phyloP scores from a whole-genome alignment of 2,329 filamentous ascomycete genomes.

The Fusarium sp. region DNA sequence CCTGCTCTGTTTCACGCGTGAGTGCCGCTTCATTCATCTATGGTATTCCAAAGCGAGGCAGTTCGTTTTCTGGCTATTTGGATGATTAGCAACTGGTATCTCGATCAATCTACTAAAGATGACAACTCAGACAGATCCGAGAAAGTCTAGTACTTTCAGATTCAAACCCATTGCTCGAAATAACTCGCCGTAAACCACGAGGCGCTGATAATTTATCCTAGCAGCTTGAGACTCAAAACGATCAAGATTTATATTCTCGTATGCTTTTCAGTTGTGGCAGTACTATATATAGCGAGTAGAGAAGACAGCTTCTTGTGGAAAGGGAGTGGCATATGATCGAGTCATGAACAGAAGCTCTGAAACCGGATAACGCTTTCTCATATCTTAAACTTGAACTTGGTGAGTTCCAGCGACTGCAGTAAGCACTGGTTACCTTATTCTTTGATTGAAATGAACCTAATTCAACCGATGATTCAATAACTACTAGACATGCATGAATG shows the following conservation, averaged over 20 bases:
- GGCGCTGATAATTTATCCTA: too few relatives aligned
- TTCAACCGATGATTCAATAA: too few relatives aligned
- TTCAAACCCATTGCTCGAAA: background rate
- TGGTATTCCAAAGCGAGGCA: background rate
- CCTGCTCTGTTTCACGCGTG: background rate
- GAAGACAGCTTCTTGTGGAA: too few relatives aligned
- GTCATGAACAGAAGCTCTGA: background rate
- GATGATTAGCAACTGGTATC: too few relatives aligned
- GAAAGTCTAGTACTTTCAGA: background rate
- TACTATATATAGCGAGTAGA: background rate
- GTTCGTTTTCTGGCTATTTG: background rate
- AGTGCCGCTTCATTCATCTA: background rate
- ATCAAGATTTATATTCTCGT: background rate
- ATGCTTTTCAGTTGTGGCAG: background rate
- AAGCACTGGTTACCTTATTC: background rate
- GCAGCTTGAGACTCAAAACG: background rate
- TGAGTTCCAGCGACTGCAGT: background rate
- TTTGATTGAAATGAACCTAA: background rate
- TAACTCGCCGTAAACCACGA: too few relatives aligned
- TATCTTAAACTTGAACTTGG: background rate
- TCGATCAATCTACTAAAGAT: rapidly evolving
- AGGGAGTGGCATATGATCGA: background rate
- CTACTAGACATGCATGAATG: background rate
- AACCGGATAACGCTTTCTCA: background rate
- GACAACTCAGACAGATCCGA: background rate